These are phyloP conservation scores for Metarhizium guizhouense DNA, from an alignment of 2,329 filamentous ascomycete genomes.

Conservation along the genomic window DNA sequence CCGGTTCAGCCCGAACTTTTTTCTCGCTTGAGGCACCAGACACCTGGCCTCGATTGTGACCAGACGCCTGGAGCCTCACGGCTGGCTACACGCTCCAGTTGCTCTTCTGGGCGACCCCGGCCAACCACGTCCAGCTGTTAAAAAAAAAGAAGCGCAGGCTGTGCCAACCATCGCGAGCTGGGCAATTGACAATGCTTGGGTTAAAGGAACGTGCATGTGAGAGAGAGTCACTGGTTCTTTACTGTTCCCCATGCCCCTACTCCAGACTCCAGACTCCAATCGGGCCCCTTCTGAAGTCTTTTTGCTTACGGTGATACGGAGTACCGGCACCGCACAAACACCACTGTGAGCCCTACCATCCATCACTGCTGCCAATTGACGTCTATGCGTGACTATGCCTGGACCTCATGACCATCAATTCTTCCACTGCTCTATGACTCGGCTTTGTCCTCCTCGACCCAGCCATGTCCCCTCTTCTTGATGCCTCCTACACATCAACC, in stretches of 20 bases:
- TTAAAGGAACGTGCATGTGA: too few species aligned
- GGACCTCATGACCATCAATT: too few species aligned
- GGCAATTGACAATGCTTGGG: too few species aligned
- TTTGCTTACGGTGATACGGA: too few species aligned
- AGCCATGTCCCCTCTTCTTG: too few species aligned
- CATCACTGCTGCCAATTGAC: too few species aligned
- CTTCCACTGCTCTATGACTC: too few species aligned
- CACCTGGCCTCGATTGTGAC: not conserved
- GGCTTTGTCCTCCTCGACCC: too few species aligned
- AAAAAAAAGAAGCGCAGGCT: too few species aligned
- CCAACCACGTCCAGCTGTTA: not conserved
- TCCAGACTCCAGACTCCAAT: not conserved
- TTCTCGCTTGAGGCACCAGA: slow-evolving; percentile 11
- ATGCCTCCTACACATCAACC: too few species aligned
- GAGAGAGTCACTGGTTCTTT: not conserved
- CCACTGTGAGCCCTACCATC: not conserved
- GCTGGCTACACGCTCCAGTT: not conserved
- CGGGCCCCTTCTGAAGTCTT: too few species aligned
- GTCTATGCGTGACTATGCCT: too few species aligned
- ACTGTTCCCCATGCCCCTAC: not conserved
- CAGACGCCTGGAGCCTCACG: not conserved
- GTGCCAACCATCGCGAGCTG: not conserved
- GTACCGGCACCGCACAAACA: not conserved
- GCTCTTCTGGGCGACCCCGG: not conserved
- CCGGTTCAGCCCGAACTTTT: slow-evolving; percentile 27